Percentiles rank a stretch among this genome's conserved stretches.
phyloP scores from a whole-genome alignment of 768 basidiomycete species.

The Leccinum truebloodii region DNA sequence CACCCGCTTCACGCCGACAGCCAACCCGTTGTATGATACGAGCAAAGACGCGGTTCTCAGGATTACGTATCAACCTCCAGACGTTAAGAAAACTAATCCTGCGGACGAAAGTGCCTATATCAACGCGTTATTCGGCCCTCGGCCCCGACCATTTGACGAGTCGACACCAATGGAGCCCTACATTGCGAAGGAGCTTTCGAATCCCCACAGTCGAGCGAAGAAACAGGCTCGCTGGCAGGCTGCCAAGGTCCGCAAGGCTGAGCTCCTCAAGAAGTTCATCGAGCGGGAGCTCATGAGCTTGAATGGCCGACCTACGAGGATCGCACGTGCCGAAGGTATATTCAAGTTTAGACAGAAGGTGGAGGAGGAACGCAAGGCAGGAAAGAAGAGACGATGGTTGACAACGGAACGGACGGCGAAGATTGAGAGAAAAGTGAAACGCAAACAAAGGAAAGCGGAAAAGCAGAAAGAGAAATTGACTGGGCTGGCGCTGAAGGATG shows the following conservation, averaged over 20 bases:
- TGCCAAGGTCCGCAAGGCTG: constrained; percentile 46
- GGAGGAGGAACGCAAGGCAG: constrained; percentile 56
- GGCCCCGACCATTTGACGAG: constrained; percentile 46
- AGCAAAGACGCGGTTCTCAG: constrained; percentile 56
- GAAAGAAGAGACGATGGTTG: constrained; percentile 58
- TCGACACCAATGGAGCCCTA: constrained; percentile 64
- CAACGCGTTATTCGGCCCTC: constrained; percentile 47
- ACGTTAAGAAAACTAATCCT: constrained; percentile 37
- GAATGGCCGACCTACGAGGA: constrained; percentile 58
- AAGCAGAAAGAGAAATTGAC: constrained; percentile 56
- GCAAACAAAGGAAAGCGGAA: constrained; percentile 44
- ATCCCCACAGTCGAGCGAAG: constrained; percentile 82
- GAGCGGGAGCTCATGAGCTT: constrained; percentile 54
- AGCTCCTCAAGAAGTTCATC: constrained; percentile 54
- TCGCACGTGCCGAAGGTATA: constrained; percentile 71
- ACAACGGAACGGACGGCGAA: constrained; percentile 40
- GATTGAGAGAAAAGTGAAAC: constrained; percentile 35
- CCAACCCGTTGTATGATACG: constrained; percentile 62
- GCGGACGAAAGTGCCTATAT: constrained; percentile 61
- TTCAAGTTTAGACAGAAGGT: constrained; percentile 71
- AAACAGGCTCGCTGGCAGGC: constrained; percentile 77
- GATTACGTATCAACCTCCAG: constrained; percentile 71
- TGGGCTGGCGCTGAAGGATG: constrained; percentile 52
- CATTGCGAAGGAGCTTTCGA: constrained; percentile 69
- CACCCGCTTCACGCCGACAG: constrained; percentile 11